These are phyloP conservation scores for Candida sanyiensis DNA, from an alignment of 805 yeast species.

Conservation along the genomic window DNA sequence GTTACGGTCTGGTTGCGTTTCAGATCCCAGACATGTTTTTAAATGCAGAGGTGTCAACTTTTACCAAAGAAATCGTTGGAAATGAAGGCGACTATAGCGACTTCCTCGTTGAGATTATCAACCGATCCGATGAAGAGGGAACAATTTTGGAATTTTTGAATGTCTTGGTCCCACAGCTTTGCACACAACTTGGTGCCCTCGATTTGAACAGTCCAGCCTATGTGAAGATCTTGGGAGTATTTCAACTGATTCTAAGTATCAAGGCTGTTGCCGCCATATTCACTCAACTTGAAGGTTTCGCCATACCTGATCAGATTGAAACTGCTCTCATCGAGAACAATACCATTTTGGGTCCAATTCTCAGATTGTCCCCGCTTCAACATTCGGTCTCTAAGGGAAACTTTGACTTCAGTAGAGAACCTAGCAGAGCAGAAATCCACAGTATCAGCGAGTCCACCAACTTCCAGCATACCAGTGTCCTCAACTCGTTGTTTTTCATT, in stretches of 20 bases:
- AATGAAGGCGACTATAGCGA: conserved; percentile 31
- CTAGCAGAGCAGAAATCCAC: conserved; percentile 39
- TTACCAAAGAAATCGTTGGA: conserved; percentile 27
- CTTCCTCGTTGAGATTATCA: conserved; percentile 51
- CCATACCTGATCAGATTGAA: conserved; percentile 34
- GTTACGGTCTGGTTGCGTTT: conserved; percentile 63
- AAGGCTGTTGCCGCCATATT: conserved; percentile 59
- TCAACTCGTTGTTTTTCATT: conserved; percentile 63
- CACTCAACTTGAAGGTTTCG: conserved; percentile 51
- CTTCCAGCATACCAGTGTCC: conserved; percentile 51
- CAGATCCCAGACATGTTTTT: conserved; percentile 54
- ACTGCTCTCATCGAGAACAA: conserved; percentile 52
- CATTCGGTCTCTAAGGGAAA: conserved; percentile 46
- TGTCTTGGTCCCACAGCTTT: conserved; percentile 37
- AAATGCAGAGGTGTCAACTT: conserved; percentile 23
- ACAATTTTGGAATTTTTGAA: conserved; percentile 54
- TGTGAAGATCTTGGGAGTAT: conserved; percentile 46
- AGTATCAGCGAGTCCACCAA: conserved; percentile 55
- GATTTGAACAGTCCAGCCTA: conserved; percentile 49
- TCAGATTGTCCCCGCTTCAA: conserved; percentile 68
- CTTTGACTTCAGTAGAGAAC: conserved; percentile 27
- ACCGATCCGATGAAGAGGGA: conserved; percentile 62
- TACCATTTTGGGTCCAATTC: conserved; percentile 72
- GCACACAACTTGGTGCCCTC: conserved; percentile 29
- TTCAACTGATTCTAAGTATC: conserved; percentile 51